These are phyloP conservation scores for Sporothrix inflata DNA, from an alignment of 2,329 filamentous ascomycete species.

Conservation along the genomic window DNA sequence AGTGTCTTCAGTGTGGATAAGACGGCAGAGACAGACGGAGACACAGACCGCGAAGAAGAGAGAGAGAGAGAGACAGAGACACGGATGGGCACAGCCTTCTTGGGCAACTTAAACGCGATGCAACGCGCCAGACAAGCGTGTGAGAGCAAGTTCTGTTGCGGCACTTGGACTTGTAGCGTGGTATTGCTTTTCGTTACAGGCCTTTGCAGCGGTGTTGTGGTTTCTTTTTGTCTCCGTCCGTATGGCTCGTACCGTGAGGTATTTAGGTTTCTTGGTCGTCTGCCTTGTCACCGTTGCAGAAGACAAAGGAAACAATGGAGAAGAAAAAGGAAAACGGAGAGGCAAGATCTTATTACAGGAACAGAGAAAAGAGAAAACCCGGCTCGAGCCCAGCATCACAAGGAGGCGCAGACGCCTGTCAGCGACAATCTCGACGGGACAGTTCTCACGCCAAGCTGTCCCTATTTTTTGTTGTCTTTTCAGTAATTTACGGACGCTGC, in stretches of 20 bases:
- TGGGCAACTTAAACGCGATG: slow-evolving; percentile 9
- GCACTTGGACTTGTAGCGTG: neutral
- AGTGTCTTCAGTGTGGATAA: neutral
- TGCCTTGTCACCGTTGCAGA: neutral
- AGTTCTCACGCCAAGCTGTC: neutral
- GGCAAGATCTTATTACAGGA: too few species aligned
- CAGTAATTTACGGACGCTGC: neutral
- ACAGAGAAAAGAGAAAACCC: too few species aligned
- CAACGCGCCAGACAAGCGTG: neutral
- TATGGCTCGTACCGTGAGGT: neutral
- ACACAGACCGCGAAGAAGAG: neutral
- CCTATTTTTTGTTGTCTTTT: neutral
- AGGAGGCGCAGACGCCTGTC: slow-evolving; percentile 11
- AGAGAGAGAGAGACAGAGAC: neutral
- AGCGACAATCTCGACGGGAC: neutral
- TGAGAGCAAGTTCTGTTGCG: neutral
- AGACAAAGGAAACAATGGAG: neutral
- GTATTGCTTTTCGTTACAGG: neutral
- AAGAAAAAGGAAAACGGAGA: too few species aligned
- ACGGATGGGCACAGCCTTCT: slow-evolving; percentile 15
- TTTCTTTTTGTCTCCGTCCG: neutral
- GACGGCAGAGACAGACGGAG: neutral
- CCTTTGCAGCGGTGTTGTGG: neutral
- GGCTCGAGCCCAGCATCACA: too few species aligned
- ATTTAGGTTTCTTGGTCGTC: neutral